Evolutionary conservation across 345 rosid genomes (phyloP).

Genomic region (Brassica rapa): DNA sequence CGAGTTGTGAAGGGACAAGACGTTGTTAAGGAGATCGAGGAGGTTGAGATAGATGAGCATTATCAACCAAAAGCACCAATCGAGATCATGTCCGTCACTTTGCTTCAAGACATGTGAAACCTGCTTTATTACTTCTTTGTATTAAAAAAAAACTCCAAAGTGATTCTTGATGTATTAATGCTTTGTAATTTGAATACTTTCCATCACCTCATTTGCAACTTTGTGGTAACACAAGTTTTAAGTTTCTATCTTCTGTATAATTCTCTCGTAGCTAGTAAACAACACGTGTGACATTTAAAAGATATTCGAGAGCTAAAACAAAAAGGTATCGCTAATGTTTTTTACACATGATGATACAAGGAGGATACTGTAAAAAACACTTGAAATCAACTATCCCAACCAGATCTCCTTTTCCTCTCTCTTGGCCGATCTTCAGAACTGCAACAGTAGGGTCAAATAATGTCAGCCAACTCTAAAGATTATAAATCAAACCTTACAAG

Average conservation of each 20-base stretch:
- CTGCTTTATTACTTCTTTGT: neutral
- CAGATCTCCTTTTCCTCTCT: conserved; percentile 86
- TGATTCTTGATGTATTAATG: neutral
- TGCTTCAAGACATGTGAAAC: conserved; percentile 48
- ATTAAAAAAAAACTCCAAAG: neutral
- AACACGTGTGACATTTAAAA: neutral
- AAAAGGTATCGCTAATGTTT: neutral
- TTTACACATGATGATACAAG: conserved; percentile 15
- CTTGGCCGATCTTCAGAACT: conserved; percentile 66
- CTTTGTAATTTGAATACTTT: conserved; percentile 12
- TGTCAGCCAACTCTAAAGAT: neutral
- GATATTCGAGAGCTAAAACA: neutral
- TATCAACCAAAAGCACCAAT: conserved; percentile 72
- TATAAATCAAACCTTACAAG: neutral
- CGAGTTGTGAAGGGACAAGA: conserved; percentile 60
- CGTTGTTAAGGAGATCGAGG: conserved; percentile 81
- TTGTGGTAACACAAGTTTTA: neutral
- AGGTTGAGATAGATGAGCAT: conserved; percentile 83
- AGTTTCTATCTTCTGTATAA: neutral
- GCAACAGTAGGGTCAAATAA: conserved; percentile 20
- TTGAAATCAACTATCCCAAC: conserved; percentile 65
- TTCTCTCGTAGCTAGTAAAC: neutral
- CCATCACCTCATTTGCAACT: neutral
- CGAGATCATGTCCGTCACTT: conserved; percentile 57
- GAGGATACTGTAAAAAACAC: neutral